These are phyloP conservation scores for Sanghuangporus sanghuang DNA, from an alignment of 1,284 basidiomycete species.

Conservation along the genomic window DNA sequence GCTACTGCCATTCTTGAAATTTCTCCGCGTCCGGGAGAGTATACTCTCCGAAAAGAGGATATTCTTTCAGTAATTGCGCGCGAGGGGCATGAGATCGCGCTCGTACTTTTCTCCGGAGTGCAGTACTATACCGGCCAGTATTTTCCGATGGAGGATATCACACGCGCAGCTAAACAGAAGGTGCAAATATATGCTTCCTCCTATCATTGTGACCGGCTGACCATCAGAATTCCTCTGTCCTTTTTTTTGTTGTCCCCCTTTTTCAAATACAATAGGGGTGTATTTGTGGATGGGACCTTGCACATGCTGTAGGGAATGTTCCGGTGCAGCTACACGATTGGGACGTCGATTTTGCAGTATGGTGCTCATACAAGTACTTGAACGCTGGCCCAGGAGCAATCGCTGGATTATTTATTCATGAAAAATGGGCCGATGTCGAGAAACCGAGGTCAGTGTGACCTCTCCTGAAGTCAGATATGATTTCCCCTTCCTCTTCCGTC, in stretches of 20 bases:
- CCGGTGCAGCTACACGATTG: slow-evolving; percentile 87
- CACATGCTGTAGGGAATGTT: slow-evolving; percentile 94
- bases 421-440: slow-evolving; percentile 64
- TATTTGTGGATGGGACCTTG: slow-evolving; percentile 93
- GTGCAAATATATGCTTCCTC: slow-evolving; percentile 32
- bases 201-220: not conserved
- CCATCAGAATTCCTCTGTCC: not conserved
- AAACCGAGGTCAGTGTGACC: slow-evolving; percentile 43
- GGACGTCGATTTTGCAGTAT: slow-evolving; percentile 94
- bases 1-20: slow-evolving; percentile 74
- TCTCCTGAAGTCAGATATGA: not conserved
- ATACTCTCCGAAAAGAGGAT: slow-evolving; percentile 85
- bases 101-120: slow-evolving; percentile 87
- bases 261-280: slow-evolving; percentile 56
- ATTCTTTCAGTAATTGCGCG: slow-evolving; percentile 75
- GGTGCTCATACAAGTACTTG: slow-evolving; percentile 98
- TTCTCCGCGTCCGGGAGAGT: slow-evolving; percentile 77
- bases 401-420: slow-evolving; percentile 88
- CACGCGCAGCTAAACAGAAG: slow-evolving; percentile 77
- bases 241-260: slow-evolving; percentile 14
- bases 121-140: slow-evolving; percentile 98
- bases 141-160: slow-evolving; percentile 85
- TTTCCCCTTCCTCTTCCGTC: slow-evolving; percentile 18
- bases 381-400: slow-evolving; percentile 96
- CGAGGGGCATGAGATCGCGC: slow-evolving; percentile 73